These are phyloP conservation scores for Eremothecium sinecaudum DNA, from an alignment of 1,139 yeast species.

Conservation along the genomic window DNA sequence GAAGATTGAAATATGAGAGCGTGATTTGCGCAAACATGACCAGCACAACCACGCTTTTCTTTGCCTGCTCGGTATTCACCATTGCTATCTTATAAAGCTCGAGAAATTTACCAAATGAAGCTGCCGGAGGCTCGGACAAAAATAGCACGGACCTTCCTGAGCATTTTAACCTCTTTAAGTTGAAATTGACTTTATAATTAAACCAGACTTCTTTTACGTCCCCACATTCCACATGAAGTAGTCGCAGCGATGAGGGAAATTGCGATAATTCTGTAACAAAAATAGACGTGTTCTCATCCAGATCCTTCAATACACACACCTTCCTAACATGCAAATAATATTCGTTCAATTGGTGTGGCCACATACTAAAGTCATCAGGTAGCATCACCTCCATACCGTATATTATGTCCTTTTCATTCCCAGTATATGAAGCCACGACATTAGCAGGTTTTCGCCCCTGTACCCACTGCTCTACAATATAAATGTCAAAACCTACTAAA, in stretches of 20 bases:
- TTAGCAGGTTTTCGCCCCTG: conserved; percentile 58
- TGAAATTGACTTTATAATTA: conserved; percentile 59
- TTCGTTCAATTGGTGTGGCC: conserved; percentile 51
- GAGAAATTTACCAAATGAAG: conserved; percentile 74
- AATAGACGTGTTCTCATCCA: conserved; percentile 43
- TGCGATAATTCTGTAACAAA: conserved; percentile 76
- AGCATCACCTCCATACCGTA: conserved; percentile 52
- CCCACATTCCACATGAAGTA: conserved; percentile 64
- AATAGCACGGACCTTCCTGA: conserved; percentile 76
- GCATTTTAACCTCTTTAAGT: conserved; percentile 68
- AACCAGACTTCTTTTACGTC: conserved; percentile 45
- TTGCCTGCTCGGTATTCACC: conserved; percentile 10
- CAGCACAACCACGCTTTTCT: conserved; percentile 64
- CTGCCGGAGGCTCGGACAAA: conserved; percentile 59
- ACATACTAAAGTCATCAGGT: conserved; percentile 43
- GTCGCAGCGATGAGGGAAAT: conserved; percentile 63
- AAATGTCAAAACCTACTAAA: conserved; percentile 70
- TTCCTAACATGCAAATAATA: conserved; percentile 59
- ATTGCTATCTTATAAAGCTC: conserved; percentile 54
- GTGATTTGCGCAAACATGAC: conserved; percentile 67
- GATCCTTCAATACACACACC: conserved; percentile 45
- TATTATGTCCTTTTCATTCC: conserved; percentile 57
- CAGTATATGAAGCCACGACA: conserved; percentile 74
- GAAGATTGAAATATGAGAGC: conserved; percentile 65
- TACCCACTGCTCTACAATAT: conserved; percentile 92